Evolutionary conservation across 169 alveolate species (phyloP).

Genomic region (Haemoproteus tartakovskyi): DNA sequence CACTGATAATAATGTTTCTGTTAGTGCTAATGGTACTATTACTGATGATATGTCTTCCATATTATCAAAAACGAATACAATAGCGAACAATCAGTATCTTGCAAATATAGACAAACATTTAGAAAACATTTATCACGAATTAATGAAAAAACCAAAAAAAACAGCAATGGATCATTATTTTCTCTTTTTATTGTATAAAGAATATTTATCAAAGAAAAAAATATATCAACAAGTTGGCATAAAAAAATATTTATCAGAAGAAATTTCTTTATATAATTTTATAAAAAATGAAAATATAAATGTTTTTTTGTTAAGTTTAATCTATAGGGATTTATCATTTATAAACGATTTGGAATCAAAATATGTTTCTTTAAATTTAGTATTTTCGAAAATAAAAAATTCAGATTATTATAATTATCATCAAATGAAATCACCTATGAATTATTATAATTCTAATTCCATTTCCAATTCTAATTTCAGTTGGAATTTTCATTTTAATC

Average conservation of each 20-base stretch:
- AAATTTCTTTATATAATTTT: conserved; percentile 50
- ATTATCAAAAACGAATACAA: too few relatives aligned
- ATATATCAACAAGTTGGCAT: conserved; percentile 20
- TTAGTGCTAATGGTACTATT: too few relatives aligned
- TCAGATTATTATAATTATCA: conserved; percentile 6
- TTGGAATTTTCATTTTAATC: too few relatives aligned
- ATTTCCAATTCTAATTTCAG: too few relatives aligned
- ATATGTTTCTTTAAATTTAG: conserved; percentile 56
- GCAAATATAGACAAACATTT: conserved; percentile 3
- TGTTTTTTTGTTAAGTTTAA: conserved; percentile 53
- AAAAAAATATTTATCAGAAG: conserved; percentile 15
- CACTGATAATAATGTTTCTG: too few relatives aligned
- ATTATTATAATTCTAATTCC: too few relatives aligned
- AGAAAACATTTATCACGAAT: conserved; percentile 14
- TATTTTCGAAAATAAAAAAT: conserved; percentile 31
- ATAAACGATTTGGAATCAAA: conserved; percentile 24
- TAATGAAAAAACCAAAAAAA: conserved; percentile 35
- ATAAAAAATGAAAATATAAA: conserved; percentile 64
- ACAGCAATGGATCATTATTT: conserved; percentile 25
- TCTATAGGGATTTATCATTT: conserved; percentile 63
- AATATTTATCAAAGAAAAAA: conserved; percentile 35
- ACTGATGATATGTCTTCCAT: conserved; percentile 4
- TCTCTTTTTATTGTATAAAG: conserved; percentile 35
- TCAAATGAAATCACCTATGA: too few relatives aligned
- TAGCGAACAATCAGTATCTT: too few relatives aligned